Conservation (phyloP, 1,139 yeast genomes). For the Trichomonascaceae sp. region DNA sequence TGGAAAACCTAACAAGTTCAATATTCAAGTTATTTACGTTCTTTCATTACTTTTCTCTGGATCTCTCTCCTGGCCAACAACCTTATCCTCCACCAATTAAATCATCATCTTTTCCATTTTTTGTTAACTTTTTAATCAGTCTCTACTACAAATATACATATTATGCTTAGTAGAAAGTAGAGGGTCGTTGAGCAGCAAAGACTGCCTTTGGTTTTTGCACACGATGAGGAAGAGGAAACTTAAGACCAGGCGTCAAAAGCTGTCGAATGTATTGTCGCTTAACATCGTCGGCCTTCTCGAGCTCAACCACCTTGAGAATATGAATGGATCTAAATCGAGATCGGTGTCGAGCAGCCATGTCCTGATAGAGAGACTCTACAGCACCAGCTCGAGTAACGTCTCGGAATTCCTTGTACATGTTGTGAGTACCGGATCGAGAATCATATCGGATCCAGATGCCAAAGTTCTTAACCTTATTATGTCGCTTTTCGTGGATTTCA, state of each 20-base stretch:
- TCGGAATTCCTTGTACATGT: conserved; percentile 99
- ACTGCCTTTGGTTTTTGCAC: conserved; percentile 83
- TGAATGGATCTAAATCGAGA: conserved; percentile 99
- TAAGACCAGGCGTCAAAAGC: conserved; percentile 91
- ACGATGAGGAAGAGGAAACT: conserved; percentile 99
- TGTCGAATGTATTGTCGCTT: conserved; percentile 99
- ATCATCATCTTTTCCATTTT: background rate
- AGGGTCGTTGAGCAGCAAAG: conserved; percentile 89
- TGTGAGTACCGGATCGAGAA: conserved; percentile 99
- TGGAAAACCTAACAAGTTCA: too few species aligned
- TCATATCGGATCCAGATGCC: conserved; percentile 99
- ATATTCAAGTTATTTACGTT: too few species aligned
- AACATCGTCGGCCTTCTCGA: conserved; percentile 95
- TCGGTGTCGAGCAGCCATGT: conserved; percentile 99
- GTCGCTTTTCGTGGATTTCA: conserved; percentile 88
- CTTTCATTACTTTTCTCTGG: background rate
- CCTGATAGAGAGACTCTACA: conserved; percentile 98
- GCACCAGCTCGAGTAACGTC: conserved; percentile 99
- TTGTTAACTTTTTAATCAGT: background rate
- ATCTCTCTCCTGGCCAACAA: background rate
- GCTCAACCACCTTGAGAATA: conserved; percentile 93
- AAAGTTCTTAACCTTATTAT: conserved; percentile 99
- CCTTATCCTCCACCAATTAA: background rate
- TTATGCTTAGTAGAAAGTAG: conserved; percentile 79
- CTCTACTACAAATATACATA: conserved; percentile 7